A percentile compares a stretch with the other conserved stretches of the same genome.
Conservation (phyloP, 2,329 filamentous ascomycete species). For the Hymenoscyphus occultus region DNA sequence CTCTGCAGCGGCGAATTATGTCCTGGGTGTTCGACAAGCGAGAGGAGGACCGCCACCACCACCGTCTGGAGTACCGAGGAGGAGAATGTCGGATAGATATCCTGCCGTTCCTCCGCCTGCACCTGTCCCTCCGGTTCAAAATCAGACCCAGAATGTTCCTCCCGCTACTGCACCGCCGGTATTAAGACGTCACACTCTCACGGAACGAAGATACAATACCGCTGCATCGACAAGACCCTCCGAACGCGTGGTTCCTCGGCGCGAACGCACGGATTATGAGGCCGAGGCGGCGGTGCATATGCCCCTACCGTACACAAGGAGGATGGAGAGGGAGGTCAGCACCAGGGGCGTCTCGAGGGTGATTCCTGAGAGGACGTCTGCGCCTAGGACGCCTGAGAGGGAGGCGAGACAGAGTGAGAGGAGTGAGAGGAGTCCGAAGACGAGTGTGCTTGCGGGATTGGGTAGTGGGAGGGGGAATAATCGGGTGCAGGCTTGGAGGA, state of each 20-base stretch:
- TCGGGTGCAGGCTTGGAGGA: slow-evolving; percentile 34
- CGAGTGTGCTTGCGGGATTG: slow-evolving; percentile 33
- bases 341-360: background rate
- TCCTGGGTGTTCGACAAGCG: slow-evolving; percentile 30
- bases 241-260: slow-evolving; percentile 30
- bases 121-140: background rate
- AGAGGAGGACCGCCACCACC: slow-evolving; percentile 22
- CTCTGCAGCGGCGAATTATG: slow-evolving; percentile 35
- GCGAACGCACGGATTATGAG: slow-evolving; percentile 30
- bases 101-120: slow-evolving; percentile 14
- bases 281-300: slow-evolving; percentile 30
- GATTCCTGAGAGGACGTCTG: background rate
- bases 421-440: slow-evolving; percentile 1
- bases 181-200: slow-evolving; percentile 29
- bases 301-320: slow-evolving; percentile 17
- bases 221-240: slow-evolving; percentile 18
- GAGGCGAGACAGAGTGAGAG: background rate
- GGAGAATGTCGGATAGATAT: slow-evolving; percentile 26
- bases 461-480: slow-evolving; percentile 24
- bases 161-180: slow-evolving; percentile 22
- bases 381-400: too few relatives aligned
- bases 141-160: background rate
- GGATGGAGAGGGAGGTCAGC: background rate
- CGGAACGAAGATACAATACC: slow-evolving; percentile 28
- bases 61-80: background rate